Conservation (phyloP, 768 basidiomycete genomes). For the Dacryopinax primogenitus region DNA sequence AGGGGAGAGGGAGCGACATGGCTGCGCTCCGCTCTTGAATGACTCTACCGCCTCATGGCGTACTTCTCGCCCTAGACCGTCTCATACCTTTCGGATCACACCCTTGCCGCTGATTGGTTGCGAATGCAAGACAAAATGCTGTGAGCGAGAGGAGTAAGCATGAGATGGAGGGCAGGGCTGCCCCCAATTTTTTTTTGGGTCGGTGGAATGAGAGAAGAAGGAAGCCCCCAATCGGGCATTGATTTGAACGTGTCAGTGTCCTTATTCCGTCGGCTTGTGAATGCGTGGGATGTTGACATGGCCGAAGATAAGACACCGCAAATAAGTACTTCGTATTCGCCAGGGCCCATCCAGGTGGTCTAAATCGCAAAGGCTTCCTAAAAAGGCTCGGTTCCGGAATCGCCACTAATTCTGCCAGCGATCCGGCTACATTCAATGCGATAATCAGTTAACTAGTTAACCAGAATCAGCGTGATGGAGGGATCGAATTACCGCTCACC, state of each 20-base stretch:
- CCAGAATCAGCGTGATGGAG: background rate
- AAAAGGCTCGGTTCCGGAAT: background rate
- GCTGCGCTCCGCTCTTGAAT: background rate
- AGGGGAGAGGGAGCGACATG: background rate
- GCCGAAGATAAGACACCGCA: background rate
- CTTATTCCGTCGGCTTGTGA: background rate
- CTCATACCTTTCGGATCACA: background rate
- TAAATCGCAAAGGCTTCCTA: constrained; percentile 9
- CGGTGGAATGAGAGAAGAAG: constrained; percentile 3
- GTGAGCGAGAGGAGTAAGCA: constrained; percentile 24
- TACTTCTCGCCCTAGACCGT: background rate
- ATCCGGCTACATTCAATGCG: background rate
- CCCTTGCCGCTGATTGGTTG: constrained; percentile 6
- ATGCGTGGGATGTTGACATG: background rate
- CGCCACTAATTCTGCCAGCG: background rate
- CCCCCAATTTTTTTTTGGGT: background rate
- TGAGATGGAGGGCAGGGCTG: constrained; percentile 28
- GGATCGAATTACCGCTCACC: background rate
- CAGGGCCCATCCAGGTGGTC: constrained; percentile 6
- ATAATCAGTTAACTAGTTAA: constrained; percentile 7
- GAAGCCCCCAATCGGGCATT: background rate
- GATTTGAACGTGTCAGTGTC: constrained; percentile 4
- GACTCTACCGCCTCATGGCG: constrained; percentile 7
- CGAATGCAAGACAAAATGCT: background rate
- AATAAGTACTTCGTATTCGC: background rate